These are phyloP conservation scores for Dichomitus squalens DNA, from an alignment of 1,284 basidiomycete species.

Conservation along the genomic window DNA sequence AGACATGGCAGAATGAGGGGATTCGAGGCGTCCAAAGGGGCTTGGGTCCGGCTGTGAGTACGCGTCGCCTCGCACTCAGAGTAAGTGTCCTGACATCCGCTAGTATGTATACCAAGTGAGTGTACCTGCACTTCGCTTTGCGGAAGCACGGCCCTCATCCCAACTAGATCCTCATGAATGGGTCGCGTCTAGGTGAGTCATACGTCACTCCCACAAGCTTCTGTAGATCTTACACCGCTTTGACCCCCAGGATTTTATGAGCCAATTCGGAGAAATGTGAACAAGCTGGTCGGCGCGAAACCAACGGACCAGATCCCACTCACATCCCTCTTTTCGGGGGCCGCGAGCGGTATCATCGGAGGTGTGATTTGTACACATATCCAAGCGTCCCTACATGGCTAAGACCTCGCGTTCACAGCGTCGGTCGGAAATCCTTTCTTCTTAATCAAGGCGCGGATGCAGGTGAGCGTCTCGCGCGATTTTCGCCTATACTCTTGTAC, in stretches of 20 bases:
- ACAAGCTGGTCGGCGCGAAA: conserved; percentile 67
- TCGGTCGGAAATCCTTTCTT: conserved; percentile 91
- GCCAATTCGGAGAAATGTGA: conserved; percentile 79
- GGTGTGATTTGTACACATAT: conserved; percentile 50
- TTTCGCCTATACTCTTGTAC: not conserved
- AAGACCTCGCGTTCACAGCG: conserved; percentile 6
- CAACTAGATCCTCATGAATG: conserved; percentile 85
- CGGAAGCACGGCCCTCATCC: conserved; percentile 1
- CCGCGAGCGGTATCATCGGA: conserved; percentile 87
- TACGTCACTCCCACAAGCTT: not conserved
- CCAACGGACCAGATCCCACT: conserved; percentile 67
- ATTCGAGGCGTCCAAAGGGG: conserved; percentile 91
- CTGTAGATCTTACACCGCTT: not conserved
- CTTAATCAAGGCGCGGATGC: conserved; percentile 96
- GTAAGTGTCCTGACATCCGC: not conserved
- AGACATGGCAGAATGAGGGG: conserved; percentile 93
- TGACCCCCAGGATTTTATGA: conserved; percentile 85
- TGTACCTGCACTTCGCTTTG: not conserved
- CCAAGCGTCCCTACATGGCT: not conserved
- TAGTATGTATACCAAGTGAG: conserved; percentile 90
- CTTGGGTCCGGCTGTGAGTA: conserved; percentile 83
- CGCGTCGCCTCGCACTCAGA: not conserved
- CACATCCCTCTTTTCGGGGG: conserved; percentile 85
- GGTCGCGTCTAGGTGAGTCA: conserved; percentile 82
- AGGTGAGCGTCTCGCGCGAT: conserved; percentile 52